These are phyloP conservation scores for Lanmaoa pseudosensibilis DNA, from an alignment of 768 basidiomycete genomes.

Conservation along the genomic window DNA sequence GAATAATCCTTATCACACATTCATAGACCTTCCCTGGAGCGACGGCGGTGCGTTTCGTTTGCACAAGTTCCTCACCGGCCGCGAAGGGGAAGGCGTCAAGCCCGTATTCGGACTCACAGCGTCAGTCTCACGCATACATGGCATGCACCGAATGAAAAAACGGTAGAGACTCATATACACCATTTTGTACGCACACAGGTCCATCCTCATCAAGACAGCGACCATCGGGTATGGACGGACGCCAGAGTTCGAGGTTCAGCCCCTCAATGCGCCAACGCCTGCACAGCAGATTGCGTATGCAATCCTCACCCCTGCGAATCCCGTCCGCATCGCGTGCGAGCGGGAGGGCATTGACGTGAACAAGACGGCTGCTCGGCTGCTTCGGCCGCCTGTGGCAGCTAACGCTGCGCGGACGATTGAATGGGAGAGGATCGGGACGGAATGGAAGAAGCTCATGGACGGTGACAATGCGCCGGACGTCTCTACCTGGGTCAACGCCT, in stretches of 20 bases:
- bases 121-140: slow-evolving; percentile 44
- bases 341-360: slow-evolving; percentile 27
- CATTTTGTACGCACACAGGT: slow-evolving; percentile 29
- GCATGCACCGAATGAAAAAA: background rate
- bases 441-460: slow-evolving; percentile 21
- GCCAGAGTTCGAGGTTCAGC: slow-evolving; percentile 47
- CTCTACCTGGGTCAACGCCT: background rate
- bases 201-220: slow-evolving; percentile 53
- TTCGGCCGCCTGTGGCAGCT: slow-evolving; percentile 7
- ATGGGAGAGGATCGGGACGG: slow-evolving; percentile 20
- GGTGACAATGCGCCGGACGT: background rate
- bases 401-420: slow-evolving; percentile 16
- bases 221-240: slow-evolving; percentile 45
- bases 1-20: slow-evolving; percentile 57
- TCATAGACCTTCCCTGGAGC: slow-evolving; percentile 51
- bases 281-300: slow-evolving; percentile 45
- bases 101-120: slow-evolving; percentile 89
- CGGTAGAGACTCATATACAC: background rate
- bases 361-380: slow-evolving; percentile 13
- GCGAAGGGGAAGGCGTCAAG: slow-evolving; percentile 81
- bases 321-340: slow-evolving; percentile 27
- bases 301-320: slow-evolving; percentile 32
- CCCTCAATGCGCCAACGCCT: slow-evolving; percentile 43
- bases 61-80: slow-evolving; percentile 83
- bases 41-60: slow-evolving; percentile 45